These are phyloP conservation scores for Pinus tabuliformis DNA, from an alignment of 75 land plant species.

Conservation along the genomic window DNA sequence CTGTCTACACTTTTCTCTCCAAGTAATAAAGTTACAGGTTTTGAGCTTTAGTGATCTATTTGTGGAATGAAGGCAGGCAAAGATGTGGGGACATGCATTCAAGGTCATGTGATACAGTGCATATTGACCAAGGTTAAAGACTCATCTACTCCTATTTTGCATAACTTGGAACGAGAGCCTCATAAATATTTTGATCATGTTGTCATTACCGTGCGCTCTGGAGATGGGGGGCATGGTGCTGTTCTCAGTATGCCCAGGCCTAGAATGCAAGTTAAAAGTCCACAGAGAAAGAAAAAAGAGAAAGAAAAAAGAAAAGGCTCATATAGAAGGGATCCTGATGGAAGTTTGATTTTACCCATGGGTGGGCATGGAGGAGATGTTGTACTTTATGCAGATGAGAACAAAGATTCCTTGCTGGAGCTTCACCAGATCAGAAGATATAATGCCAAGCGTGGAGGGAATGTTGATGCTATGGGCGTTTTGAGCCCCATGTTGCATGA, in stretches of 20 bases:
- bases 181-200: conserved; percentile 98
- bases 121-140: conserved; percentile 29
- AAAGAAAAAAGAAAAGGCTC: conserved; percentile 50
- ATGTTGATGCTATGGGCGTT: conserved; percentile 86
- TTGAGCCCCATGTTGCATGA: conserved; percentile 65
- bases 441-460: conserved; percentile 89
- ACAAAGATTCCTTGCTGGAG: conserved; percentile 70
- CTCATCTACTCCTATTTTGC: conserved; percentile 14
- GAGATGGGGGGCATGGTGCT: conserved; percentile 98
- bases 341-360: conserved; percentile 81
- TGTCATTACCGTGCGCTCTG: conserved; percentile 85
- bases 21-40: too few relatives aligned
- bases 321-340: conserved; percentile 75
- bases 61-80: too few relatives aligned
- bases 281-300: conserved; percentile 32
- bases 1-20: too few relatives aligned
- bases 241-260: conserved; percentile 66
- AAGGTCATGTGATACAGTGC: conserved; percentile 17
- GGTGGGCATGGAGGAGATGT: conserved; percentile 99
- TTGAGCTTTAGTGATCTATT: too few relatives aligned
- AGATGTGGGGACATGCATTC: too few relatives aligned
- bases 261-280: conserved; percentile 31
- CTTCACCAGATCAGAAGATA: conserved; percentile 64
- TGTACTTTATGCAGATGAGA: conserved; percentile 82
- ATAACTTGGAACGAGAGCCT: conserved; percentile 56